Base-by-base conservation (phyloP, 1,139 yeast genomes). In the Pichia sp. region DNA sequence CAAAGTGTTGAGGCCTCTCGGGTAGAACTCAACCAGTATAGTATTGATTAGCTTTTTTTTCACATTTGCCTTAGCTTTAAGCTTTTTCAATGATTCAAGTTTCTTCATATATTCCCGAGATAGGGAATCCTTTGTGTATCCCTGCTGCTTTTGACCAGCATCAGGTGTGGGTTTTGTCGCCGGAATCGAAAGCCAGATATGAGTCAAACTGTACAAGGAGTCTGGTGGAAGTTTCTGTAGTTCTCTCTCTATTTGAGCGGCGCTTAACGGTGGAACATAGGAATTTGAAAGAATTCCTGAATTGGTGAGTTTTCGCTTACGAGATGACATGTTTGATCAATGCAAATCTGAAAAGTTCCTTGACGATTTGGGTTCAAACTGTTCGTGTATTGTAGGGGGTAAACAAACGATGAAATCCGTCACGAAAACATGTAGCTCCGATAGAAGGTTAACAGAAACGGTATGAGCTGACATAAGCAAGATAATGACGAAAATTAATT, bases 1-100 rank as follows among this genome's bases (percentile, higher is more conserved):
- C 19, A 81, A 72, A 6, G 86, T 66, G 59, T 83, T 86, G 47
- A 87, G 66, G 0, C 95, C 95, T 3, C 70, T 61, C 0, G 78
- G 72, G 82, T 90, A 87, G 61, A 73, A 80, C 34, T 81, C 81
- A 40, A 70, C 72, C 8, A 83, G 56, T 13, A 85, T 69, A 46
- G 69, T 68, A 54, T 82, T 84, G 2, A 82, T 69, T 12, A 83
- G 61, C 52, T 70, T 71, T 44, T 74, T 63, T 60, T 82, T 83
- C 12, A 75, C 64, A 9, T 51, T 47, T 13, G 36, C n/a, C 25
- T 53, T 54, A 5, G 41, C 22, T 21, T 49, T 48, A 2, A 48
- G 65, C 19, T 34, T 50, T 31, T 55, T 57, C 30, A 54, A 46
- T 2, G 41, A 26, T 55, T 61, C 54, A 13, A 61, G 42, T 2